Conservation (phyloP, 495 filamentous ascomycete genomes). For the Trichoderma gamsii region DNA sequence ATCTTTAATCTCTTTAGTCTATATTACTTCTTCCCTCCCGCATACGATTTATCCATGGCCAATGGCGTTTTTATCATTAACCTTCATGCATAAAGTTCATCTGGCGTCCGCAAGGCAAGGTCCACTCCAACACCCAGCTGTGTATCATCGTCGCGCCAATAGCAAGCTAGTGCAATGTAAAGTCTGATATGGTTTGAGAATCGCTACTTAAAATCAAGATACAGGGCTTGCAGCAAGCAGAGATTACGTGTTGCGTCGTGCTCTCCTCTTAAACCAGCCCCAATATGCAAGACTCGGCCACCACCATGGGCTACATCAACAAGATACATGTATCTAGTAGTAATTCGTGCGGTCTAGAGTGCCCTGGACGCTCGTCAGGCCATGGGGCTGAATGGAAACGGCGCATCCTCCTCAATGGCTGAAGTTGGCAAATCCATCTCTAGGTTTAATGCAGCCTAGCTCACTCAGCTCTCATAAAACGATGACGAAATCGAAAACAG, state of each 20-base stretch:
- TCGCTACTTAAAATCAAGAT: not conserved
- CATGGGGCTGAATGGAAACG: not conserved
- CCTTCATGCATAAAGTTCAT: not conserved
- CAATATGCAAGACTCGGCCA: no score
- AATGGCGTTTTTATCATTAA: not conserved
- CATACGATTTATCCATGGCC: not conserved
- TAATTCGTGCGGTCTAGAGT: not conserved
- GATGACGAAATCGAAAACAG: conserved; percentile 4
- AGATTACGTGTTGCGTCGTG: no score
- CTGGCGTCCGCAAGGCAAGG: not conserved
- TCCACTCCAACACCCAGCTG: not conserved
- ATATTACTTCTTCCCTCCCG: no score
- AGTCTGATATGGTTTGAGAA: not conserved
- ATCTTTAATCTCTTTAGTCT: no score
- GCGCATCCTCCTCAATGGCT: not conserved
- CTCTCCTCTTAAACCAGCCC: no score
- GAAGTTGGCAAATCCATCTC: conserved; percentile 2
- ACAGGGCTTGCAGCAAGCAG: not conserved
- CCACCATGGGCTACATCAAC: no score
- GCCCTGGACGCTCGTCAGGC: not conserved
- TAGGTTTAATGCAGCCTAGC: conserved; percentile 11
- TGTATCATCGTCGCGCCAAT: not conserved
- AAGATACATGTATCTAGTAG: no score
- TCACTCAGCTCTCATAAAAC: not conserved
- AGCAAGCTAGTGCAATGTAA: not conserved